Evolutionary conservation across 2,329 filamentous ascomycete species (phyloP).

Genomic region (Aureobasidium sp.): DNA sequence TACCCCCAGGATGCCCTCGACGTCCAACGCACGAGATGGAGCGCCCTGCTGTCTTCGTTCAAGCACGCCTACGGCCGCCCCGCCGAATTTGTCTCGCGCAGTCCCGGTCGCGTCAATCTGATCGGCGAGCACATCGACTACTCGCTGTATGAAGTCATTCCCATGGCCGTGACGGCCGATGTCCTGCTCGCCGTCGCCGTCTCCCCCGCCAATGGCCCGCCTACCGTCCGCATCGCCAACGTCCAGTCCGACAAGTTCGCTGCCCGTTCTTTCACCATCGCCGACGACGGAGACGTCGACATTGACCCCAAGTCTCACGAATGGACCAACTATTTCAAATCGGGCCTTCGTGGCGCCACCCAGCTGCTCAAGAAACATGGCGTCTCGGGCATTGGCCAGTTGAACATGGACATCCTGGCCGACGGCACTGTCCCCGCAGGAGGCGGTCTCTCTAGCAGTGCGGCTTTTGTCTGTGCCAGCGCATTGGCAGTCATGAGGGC

Average conservation of each 20-base stretch:
- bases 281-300: slow-evolving; percentile 45
- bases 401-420: slow-evolving; percentile 79
- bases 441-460: slow-evolving; percentile 86
- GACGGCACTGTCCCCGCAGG: slow-evolving; percentile 89
- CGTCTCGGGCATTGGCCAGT: slow-evolving; percentile 53
- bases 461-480: slow-evolving; percentile 85
- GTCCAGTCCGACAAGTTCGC: slow-evolving; percentile 70
- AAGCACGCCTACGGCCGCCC: slow-evolving; percentile 59
- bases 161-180: slow-evolving; percentile 91
- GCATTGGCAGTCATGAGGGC: slow-evolving; percentile 82
- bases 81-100: slow-evolving; percentile 78
- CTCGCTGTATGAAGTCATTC: slow-evolving; percentile 89
- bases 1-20: slow-evolving; percentile 69
- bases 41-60: slow-evolving; percentile 64
- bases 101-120: slow-evolving; percentile 92
- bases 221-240: slow-evolving; percentile 71
- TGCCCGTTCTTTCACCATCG: slow-evolving; percentile 65
- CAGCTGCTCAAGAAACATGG: slow-evolving; percentile 66
- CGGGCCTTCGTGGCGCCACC: slow-evolving; percentile 75
- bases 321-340: slow-evolving; percentile 99
- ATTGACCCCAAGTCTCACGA: slow-evolving; percentile 83
- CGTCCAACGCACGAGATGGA: slow-evolving; percentile 67
- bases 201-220: slow-evolving; percentile 49
- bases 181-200: slow-evolving; percentile 73
- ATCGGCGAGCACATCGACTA: slow-evolving; percentile 99